Evolutionary conservation across 257 asterid genomes (phyloP).

Genomic region (Henckelia pumila): DNA sequence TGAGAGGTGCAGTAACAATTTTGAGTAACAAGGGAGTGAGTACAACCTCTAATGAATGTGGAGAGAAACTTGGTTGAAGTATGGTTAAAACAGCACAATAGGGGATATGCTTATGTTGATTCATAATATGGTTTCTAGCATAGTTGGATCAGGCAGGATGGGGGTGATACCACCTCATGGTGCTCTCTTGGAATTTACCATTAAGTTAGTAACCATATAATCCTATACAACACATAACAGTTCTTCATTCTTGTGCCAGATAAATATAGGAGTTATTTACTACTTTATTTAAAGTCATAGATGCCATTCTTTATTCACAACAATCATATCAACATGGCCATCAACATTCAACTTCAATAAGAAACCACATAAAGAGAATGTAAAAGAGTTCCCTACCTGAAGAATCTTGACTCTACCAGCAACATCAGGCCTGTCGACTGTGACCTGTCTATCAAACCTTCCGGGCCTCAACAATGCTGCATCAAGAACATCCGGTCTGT

Average conservation of each 20-base stretch:
- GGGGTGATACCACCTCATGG: neutral
- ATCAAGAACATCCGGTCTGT: slow-evolving; percentile 97
- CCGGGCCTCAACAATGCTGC: slow-evolving; percentile 95
- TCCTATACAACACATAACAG: neutral
- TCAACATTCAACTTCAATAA: neutral
- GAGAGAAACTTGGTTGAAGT: neutral
- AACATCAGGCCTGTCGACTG: slow-evolving; percentile 97
- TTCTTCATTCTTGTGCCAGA: neutral
- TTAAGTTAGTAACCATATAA: neutral
- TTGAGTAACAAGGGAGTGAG: neutral
- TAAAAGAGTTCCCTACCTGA: slow-evolving; percentile 52
- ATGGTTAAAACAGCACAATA: neutral
- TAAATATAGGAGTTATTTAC: neutral
- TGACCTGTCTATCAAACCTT: slow-evolving; percentile 93
- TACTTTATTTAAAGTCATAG: neutral
- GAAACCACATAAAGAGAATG: neutral
- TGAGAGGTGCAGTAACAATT: slow-evolving; percentile 1
- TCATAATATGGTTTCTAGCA: neutral
- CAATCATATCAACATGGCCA: neutral
- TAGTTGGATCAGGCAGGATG: neutral
- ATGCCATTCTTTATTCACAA: too few relatives aligned
- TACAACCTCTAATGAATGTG: neutral
- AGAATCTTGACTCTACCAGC: slow-evolving; percentile 95
- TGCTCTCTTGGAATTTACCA: neutral
- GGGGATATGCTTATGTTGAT: neutral